Base-by-base conservation (phyloP, 2,329 filamentous ascomycete genomes). In the Ploettnerulaceae sp. region DNA sequence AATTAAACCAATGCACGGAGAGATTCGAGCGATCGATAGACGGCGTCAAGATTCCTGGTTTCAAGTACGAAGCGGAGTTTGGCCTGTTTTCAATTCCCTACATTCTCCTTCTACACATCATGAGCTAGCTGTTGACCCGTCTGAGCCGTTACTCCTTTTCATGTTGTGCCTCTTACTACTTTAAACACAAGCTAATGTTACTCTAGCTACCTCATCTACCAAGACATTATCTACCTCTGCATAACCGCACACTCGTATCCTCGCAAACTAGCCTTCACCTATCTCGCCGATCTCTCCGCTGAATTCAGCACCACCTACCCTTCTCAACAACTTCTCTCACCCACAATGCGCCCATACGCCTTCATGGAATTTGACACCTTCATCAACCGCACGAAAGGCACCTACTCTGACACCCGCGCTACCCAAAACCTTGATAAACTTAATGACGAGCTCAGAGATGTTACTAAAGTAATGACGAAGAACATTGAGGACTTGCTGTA, bases 381-480 rank as follows among this genome's bases (percentile, higher is more conserved):
- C 72, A 95, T 98, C 69, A 77, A 84, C 64, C 85, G 89, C 65
- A 95, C 90, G 31, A 93, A 91, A 70, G 85, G 89, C 60, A 89
- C 90, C 21, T 98, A 98, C 69, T 87, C 93, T 60, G 93, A 98
- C 67, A 82, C 86, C 45, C 83, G 93, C 56, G 93, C 93, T 12
- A 81, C 87, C 11, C 86, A 90, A 69, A 97, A 97, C 69, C 79
- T 98, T 48, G 89, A 94, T 68, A 89, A 91, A 70, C 75, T 98
- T 56, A 97, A 98, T 64, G 89, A 96, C 64, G 94, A 98, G 75
- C 79, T 98, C 56, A 85, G 90, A 66, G 93, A 97, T 69, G 94
- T 98, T 45, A 97, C 93, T 1, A 90, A 96, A 71, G 90, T 98
- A 64, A 98, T 98, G 94, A 97, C 90, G 46, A 97, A 97, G 79